A percentile compares a stretch with the other conserved stretches of the same genome.
phyloP scores from a whole-genome alignment of 2,329 filamentous ascomycete species.

The Fusarium sublunatum region DNA sequence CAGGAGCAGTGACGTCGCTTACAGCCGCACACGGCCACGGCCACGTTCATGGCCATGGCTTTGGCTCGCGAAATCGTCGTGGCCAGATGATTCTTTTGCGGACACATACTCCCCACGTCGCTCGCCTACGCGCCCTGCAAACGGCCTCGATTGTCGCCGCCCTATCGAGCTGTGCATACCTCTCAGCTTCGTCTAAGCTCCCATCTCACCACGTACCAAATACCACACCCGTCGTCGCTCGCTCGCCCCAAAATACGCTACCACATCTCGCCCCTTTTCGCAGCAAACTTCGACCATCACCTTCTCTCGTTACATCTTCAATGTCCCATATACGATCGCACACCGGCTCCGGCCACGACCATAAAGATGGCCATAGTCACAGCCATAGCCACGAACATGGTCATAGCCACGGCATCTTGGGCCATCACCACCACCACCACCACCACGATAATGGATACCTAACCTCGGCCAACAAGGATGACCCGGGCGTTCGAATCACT shows the following conservation, averaged over 20 bases:
- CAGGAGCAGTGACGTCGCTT: constrained; percentile 46
- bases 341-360: constrained; percentile 39
- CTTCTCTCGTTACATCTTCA: constrained; percentile 47
- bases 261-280: constrained; percentile 41
- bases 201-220: constrained; percentile 34
- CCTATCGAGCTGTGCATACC: constrained; percentile 43
- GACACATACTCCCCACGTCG: constrained; percentile 40
- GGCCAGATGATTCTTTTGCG: constrained; percentile 43
- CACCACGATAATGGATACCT: constrained; percentile 93
- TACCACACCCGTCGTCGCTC: constrained; percentile 24
- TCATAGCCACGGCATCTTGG: constrained; percentile 41
- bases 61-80: constrained; percentile 37
- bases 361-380: constrained; percentile 39
- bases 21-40: constrained; percentile 34
- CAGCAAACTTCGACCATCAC: constrained; percentile 35
- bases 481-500: constrained; percentile 72
- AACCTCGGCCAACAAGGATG: constrained; percentile 85
- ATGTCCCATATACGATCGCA: constrained; percentile 50
- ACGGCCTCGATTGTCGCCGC: constrained; percentile 43
- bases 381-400: constrained; percentile 40
- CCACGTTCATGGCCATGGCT: constrained; percentile 32
- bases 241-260: constrained; percentile 32
- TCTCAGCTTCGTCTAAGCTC: constrained; percentile 38
- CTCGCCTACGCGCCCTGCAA: constrained; percentile 38
- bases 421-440: constrained; percentile 83